A percentile compares a stretch with the other conserved stretches of the same genome.
These are phyloP conservation scores for Radiomyces spectabilis DNA, from an alignment of 192 early-diverging fungal species.

Conservation along the genomic window DNA sequence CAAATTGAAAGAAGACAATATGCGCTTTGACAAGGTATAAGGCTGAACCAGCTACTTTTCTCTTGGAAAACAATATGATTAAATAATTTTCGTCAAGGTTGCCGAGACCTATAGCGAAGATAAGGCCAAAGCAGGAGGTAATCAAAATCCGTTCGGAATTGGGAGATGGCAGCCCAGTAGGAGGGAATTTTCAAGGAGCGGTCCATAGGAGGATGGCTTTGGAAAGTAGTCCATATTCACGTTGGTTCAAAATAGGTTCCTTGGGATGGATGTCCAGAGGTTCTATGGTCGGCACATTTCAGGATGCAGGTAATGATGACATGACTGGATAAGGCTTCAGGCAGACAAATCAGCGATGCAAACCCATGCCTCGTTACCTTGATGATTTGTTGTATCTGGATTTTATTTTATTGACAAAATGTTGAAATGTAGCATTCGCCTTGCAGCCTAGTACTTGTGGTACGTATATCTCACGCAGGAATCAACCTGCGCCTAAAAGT, in stretches of 20 bases:
- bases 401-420: background rate
- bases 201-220: too few relatives aligned
- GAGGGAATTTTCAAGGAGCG: too few relatives aligned
- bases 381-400: background rate
- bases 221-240: too few relatives aligned
- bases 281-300: slow-evolving; percentile 68
- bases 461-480: too few relatives aligned
- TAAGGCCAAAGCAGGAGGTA: slow-evolving; percentile 75
- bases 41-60: too few relatives aligned
- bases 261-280: slow-evolving; percentile 77
- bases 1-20: slow-evolving; percentile 48
- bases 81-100: slow-evolving; percentile 34
- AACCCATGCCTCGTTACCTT: background rate
- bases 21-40: slow-evolving; percentile 53
- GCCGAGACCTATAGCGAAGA: slow-evolving; percentile 74
- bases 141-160: slow-evolving; percentile 1
- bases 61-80: background rate
- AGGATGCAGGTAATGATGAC: slow-evolving; percentile 59
- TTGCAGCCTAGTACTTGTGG: slow-evolving; percentile 59
- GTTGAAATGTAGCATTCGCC: slow-evolving; percentile 71
- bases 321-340: too few relatives aligned
- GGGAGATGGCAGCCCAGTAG: too few relatives aligned
- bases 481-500: too few relatives aligned
- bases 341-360: background rate
- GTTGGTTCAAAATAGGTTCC: too few relatives aligned